Conservation (phyloP, 257 asterid genomes). For the Parsonsia alboflavescens region DNA sequence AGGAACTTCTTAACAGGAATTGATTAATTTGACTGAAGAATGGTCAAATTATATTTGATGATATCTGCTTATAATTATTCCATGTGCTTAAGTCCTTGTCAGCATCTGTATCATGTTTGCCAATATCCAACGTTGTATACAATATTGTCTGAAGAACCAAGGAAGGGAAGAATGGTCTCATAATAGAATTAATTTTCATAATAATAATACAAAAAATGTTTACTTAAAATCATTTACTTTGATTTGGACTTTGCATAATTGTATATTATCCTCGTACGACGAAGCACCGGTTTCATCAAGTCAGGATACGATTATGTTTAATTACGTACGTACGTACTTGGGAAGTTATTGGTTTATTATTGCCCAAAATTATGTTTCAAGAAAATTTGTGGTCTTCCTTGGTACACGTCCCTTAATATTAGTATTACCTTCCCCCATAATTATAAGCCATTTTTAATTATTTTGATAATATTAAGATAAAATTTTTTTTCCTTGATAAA, state of each 20-base stretch:
- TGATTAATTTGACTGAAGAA: background rate
- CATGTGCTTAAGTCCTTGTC: constrained; percentile 18
- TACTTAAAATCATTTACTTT: background rate
- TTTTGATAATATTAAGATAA: too few species aligned
- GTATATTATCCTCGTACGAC: background rate
- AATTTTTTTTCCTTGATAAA: too few species aligned
- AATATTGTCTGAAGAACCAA: background rate
- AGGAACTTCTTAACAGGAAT: constrained; percentile 44
- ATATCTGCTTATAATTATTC: background rate
- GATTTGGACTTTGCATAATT: constrained; percentile 15
- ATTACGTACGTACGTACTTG: background rate
- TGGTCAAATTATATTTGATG: too few species aligned
- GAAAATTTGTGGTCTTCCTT: background rate
- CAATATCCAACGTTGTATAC: background rate
- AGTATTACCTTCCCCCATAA: too few species aligned
- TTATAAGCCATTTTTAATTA: too few species aligned
- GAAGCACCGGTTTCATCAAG: background rate
- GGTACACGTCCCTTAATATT: background rate
- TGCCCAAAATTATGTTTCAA: background rate
- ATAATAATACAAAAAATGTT: background rate
- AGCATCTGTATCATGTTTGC: background rate
- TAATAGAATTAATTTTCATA: too few species aligned
- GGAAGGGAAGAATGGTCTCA: background rate
- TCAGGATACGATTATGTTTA: background rate
- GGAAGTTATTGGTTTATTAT: background rate